Percentiles rank a stretch among this genome's conserved stretches.
These are phyloP conservation scores for Globisporangium okanoganense DNA, from an alignment of 352 stramenopile species.

Conservation along the genomic window DNA sequence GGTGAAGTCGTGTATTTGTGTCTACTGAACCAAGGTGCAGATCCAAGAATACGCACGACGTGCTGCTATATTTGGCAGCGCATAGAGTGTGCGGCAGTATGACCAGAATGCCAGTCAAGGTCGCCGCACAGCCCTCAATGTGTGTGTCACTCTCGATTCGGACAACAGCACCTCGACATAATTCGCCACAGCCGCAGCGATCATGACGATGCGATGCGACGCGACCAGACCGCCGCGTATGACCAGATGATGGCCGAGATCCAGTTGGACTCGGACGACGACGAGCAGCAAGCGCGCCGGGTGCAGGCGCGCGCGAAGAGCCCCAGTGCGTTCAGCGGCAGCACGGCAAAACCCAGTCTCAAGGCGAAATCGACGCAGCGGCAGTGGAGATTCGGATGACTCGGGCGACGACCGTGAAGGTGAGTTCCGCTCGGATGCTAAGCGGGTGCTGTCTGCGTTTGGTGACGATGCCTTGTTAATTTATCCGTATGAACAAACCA, in stretches of 20 bases:
- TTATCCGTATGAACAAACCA: background rate
- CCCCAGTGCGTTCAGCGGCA: background rate
- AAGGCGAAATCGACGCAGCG: background rate
- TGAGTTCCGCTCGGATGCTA: background rate
- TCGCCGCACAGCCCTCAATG: too few relatives aligned
- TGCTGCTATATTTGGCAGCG: background rate
- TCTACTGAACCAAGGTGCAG: background rate
- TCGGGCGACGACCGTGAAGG: background rate
- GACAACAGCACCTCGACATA: too few relatives aligned
- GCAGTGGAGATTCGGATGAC: background rate
- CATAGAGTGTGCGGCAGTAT: background rate
- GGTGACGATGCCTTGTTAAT: background rate
- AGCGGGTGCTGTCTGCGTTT: background rate
- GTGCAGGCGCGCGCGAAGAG: background rate
- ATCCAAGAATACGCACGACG: too few relatives aligned
- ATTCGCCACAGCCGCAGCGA: background rate
- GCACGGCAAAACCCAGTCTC: background rate
- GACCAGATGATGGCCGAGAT: slow-evolving; percentile 12
- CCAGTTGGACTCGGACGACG: slow-evolving; percentile 3
- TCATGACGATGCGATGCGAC: slow-evolving; percentile 5
- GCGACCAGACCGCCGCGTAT: background rate
- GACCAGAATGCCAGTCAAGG: too few relatives aligned
- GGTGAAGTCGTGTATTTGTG: background rate
- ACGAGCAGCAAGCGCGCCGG: background rate
- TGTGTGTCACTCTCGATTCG: too few relatives aligned